Percentiles rank a stretch among this genome's conserved stretches.
Evolutionary conservation across 306 rosid genomes (phyloP).

Genomic region (Dalbergia cochinchinensis): DNA sequence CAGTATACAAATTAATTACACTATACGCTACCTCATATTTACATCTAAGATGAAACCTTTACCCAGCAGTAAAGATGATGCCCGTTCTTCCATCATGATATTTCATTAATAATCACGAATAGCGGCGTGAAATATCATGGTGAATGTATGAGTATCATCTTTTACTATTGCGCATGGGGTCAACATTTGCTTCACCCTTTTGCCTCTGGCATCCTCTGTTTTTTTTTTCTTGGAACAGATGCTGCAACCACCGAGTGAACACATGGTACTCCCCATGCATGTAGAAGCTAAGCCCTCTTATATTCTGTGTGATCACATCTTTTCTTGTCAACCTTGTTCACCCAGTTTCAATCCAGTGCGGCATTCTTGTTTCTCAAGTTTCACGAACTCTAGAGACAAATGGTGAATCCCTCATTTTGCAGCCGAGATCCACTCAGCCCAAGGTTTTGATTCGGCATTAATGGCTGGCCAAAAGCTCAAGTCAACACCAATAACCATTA

Average conservation of each 20-base stretch:
- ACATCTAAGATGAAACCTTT: constrained; percentile 45
- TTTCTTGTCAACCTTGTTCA: constrained; percentile 49
- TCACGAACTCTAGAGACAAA: constrained; percentile 42
- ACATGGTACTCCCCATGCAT: constrained; percentile 41
- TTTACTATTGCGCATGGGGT: background rate
- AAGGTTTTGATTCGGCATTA: constrained; percentile 48
- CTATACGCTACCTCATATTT: constrained; percentile 61
- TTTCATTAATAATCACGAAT: background rate
- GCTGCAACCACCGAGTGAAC: constrained; percentile 41
- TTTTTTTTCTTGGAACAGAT: constrained; percentile 34
- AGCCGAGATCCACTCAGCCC: constrained; percentile 54
- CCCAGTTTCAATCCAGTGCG: constrained; percentile 55
- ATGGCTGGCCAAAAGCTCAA: constrained; percentile 58
- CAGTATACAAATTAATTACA: constrained; percentile 70
- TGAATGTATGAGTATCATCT: background rate
- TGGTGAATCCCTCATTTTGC: constrained; percentile 40
- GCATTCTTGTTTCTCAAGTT: constrained; percentile 52
- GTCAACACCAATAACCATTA: constrained; percentile 49
- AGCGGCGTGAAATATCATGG: background rate
- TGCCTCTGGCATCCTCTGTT: constrained; percentile 34
- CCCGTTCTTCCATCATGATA: background rate
- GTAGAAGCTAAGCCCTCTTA: constrained; percentile 27
- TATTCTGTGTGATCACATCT: constrained; percentile 25
- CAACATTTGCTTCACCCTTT: constrained; percentile 46
- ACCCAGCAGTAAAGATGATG: background rate